phyloP scores from a whole-genome alignment of 192 early-diverging fungal genomes.

The Backusella circina region DNA sequence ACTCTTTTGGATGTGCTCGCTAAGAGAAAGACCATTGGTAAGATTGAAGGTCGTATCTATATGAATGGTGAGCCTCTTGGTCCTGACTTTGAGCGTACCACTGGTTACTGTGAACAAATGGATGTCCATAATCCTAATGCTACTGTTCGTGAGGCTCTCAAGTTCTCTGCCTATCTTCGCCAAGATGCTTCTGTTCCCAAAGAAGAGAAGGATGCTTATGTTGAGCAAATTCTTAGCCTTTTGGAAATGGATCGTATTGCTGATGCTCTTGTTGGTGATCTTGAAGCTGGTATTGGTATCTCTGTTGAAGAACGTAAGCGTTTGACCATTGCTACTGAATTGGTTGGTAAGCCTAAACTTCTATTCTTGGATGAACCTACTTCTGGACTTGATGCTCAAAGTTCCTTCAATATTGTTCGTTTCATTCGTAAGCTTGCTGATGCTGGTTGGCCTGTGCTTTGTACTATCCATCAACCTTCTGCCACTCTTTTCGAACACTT shows the following conservation, averaged over 20 bases:
- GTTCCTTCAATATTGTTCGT: conserved; percentile 72
- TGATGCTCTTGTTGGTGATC: conserved; percentile 50
- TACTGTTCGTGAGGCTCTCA: conserved; percentile 89
- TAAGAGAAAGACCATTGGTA: conserved; percentile 70
- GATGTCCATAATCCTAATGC: conserved; percentile 81
- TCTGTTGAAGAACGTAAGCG: conserved; percentile 82
- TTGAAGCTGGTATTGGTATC: conserved; percentile 59
- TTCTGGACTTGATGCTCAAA: conserved; percentile 74
- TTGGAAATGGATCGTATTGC: conserved; percentile 60
- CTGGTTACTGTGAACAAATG: conserved; percentile 89
- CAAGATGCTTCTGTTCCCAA: conserved; percentile 51
- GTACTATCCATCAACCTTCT: conserved; percentile 86
- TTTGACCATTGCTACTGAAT: conserved; percentile 79
- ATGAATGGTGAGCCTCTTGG: conserved; percentile 49
- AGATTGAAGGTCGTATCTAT: conserved; percentile 56
- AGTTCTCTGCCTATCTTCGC: conserved; percentile 74
- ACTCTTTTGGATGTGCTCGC: conserved; percentile 72
- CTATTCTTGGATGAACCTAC: conserved; percentile 77
- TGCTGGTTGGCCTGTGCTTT: conserved; percentile 68
- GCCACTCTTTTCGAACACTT: conserved; percentile 81
- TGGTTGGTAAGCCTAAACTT: conserved; percentile 75
- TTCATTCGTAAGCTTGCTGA: conserved; percentile 67
- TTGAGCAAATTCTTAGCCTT: conserved; percentile 48
- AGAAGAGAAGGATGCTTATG: conserved; percentile 49
- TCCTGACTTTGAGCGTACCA: conserved; percentile 52